Conservation (phyloP, 257 asterid species). For the Petrea volubilis region DNA sequence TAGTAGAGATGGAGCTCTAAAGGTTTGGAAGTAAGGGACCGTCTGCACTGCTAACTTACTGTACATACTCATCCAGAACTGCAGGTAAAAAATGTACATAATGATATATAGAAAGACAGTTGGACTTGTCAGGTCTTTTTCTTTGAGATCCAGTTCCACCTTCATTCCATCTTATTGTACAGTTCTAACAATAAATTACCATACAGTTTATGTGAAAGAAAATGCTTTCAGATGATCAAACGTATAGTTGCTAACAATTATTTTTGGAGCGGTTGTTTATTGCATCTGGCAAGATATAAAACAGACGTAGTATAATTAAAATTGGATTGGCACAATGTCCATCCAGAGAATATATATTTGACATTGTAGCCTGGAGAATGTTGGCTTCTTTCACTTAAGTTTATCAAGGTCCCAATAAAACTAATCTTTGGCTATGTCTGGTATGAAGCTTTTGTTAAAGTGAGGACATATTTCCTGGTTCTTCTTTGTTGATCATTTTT, state of each 20-base stretch:
- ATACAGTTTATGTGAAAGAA: background rate
- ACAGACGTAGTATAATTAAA: background rate
- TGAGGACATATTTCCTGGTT: background rate
- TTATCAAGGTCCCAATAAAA: background rate
- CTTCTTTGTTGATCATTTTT: background rate
- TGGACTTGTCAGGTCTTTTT: background rate
- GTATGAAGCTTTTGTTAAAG: background rate
- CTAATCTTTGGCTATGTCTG: background rate
- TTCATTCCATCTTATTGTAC: conserved; percentile 23
- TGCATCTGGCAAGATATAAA: background rate
- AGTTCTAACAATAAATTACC: background rate
- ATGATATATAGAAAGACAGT: conserved; percentile 28
- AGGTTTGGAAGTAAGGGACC: conserved; percentile 89
- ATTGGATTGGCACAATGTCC: background rate
- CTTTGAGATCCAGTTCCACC: background rate
- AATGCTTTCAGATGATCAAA: background rate
- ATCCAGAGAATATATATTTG: background rate
- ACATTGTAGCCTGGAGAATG: background rate
- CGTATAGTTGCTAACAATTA: background rate
- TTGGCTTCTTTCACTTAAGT: background rate
- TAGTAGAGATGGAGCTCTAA: conserved; percentile 96
- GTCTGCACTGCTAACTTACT: conserved; percentile 24
- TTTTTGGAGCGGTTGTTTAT: background rate
- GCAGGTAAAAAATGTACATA: conserved; percentile 38
- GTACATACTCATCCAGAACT: conserved; percentile 40